These are phyloP conservation scores for Dissophora globulifera DNA, from an alignment of 192 early-diverging fungal genomes.

Conservation along the genomic window DNA sequence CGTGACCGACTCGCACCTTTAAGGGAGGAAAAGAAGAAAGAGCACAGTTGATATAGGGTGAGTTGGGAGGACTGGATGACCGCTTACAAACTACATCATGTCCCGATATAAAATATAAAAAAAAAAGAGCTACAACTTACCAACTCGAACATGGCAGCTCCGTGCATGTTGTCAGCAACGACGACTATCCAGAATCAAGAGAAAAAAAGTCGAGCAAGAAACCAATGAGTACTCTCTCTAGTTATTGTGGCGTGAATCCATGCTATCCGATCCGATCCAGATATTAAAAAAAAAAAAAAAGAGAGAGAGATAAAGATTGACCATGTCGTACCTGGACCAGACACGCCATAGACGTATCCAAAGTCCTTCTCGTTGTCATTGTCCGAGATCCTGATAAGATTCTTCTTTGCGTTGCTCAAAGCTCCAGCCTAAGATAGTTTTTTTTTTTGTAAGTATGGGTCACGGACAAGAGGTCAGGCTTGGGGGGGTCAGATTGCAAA, in stretches of 20 bases:
- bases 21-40: neutral
- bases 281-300: conserved; percentile 4
- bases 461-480: neutral
- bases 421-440: conserved; percentile 82
- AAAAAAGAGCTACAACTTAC: conserved; percentile 64
- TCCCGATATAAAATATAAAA: too few relatives aligned
- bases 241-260: too few relatives aligned
- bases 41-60: neutral
- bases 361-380: conserved; percentile 84
- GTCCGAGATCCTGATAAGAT: conserved; percentile 87
- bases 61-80: too few relatives aligned
- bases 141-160: conserved; percentile 98
- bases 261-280: too few relatives aligned
- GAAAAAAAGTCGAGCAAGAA: neutral
- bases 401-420: conserved; percentile 86
- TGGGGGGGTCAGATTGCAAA: neutral
- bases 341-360: conserved; percentile 97
- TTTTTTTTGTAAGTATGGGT: neutral
- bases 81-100: too few relatives aligned
- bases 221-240: too few relatives aligned
- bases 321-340: conserved; percentile 85
- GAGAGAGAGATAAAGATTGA: too few relatives aligned
- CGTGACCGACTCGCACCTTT: conserved; percentile 96
- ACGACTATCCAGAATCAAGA: too few relatives aligned
- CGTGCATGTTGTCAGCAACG: conserved; percentile 97